Base-by-base conservation (phyloP, 768 basidiomycete genomes). In the Calocera cornea region DNA sequence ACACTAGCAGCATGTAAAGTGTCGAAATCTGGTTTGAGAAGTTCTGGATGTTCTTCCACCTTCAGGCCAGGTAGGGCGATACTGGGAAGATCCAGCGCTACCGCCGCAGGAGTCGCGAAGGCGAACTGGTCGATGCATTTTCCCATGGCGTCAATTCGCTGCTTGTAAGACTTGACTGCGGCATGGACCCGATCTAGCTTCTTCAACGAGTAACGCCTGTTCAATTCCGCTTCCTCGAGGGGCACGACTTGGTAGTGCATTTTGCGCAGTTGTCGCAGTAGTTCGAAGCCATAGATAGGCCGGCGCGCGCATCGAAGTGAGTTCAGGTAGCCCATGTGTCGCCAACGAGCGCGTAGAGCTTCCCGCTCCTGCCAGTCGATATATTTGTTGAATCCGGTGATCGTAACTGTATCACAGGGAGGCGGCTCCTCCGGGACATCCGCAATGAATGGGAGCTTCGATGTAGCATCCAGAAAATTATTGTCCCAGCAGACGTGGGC, bases 41-140 rank as follows among this genome's bases (percentile, higher is more conserved):
- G 77, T 65, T 69, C 72, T 47, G 71, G 71, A 72, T 75, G 68
- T 24, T 69, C 60, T 36, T 70, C 68, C 41, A 64, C 24, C 65
- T 66, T 64, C 17, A 78, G 70, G 7, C 83, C 84, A 0, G 83
- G 72, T 2, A 94, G 80, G 1, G 85, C 82, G 65, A 89, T 78
- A 1, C 77, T 78, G 1, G 91, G 83, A 64, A 97, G 73, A 75
- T 94, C 92, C 33, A 81, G 78, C 14, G 89, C 88, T 17, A 94
- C 86, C 0, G 83, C 91, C 1, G 85, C 72, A 0, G 94, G 91
- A 0, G 93, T 94, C 22, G 84, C 85, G 71, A 92, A 92, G 0
- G 88, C 85, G 73, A 95, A 97, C 27, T 77, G 78, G 66, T 89
- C 83, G 65, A 95, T 76, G 22, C 83, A 69, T 22, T 76, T 74